Evolutionary conservation across 306 rosid genomes (phyloP), one percentile per base, ranked within the genome.

Genomic region (Trifolium repens): DNA sequence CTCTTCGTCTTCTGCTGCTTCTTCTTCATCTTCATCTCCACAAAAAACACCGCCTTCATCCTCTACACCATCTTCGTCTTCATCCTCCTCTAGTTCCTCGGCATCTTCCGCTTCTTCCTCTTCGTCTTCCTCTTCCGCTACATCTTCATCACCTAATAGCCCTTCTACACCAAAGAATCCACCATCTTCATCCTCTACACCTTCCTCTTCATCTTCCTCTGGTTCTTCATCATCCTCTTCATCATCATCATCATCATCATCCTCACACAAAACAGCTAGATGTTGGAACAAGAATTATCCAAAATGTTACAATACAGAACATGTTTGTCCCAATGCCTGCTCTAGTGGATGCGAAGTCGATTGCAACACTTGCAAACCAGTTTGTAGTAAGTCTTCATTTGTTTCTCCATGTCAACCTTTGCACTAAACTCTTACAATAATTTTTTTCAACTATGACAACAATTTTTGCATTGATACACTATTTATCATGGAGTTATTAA

Each of bases 291-390:
- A 44, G 77, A 47, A 81, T 30, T 87, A 69, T 59, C 71, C 86
- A 8, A 69, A 47, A 37, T 85, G 89, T 73, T 87, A 89, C 73
- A 64, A 80, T 58, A 79, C 63, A 32, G 71, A 75, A 43, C 86
- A 81, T 67, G 85, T 42, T 65, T 89, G 91, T 57, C 96, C 89
- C 8, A 76, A 37, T 10, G 44, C 85, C 13, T 88, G 89, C 71
- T 87, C 86, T 8, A 59, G 47, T 66, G 87, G 82, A 9, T 88
- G 96, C 71, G 85, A 88, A 71, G 86, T 90, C 60, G 93, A 90
- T 22, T 86, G 90, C 75, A 40, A 73, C 73, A 82, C 88, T 72
- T 90, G 91, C 85, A 90, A 86, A 64, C 91, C 91, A 2, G 76
- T 90, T 61, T 90, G 93, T 64, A 76, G 91, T 90, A 90, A 88